Conservation (phyloP, 208 protist genomes). For the Histomonas meleagridis region DNA sequence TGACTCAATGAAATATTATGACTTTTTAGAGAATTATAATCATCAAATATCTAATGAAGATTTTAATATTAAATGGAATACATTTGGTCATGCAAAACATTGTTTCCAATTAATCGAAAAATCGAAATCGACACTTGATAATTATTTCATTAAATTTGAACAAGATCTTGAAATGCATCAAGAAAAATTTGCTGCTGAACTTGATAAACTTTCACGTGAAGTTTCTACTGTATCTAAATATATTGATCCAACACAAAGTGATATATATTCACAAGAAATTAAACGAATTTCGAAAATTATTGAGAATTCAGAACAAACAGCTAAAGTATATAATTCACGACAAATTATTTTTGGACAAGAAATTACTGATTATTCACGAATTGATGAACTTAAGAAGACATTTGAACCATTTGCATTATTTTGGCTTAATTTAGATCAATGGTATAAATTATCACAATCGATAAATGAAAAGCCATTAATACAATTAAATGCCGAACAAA, state of each 20-base stretch:
- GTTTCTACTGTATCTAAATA: conserved; percentile 16
- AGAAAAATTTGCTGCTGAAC: conserved; percentile 15
- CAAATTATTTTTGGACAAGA: conserved; percentile 42
- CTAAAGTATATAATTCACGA: conserved; percentile 23
- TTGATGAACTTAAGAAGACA: conserved; percentile 32
- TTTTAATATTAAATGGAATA: conserved; percentile 21
- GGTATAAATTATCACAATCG: not conserved
- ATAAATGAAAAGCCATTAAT: conserved; percentile 38
- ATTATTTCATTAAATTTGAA: conserved; percentile 10
- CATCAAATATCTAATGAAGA: conserved; percentile 20
- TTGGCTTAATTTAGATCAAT: conserved; percentile 28
- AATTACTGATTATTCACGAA: conserved; percentile 39
- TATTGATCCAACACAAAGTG: not conserved
- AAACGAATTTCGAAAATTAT: not conserved
- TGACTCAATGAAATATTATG: conserved; percentile 23
- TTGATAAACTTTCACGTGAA: not conserved
- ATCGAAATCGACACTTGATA: not conserved
- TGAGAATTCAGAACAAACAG: not conserved
- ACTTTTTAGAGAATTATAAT: conserved; percentile 17
- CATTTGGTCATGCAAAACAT: not conserved
- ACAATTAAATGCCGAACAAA: conserved; percentile 41
- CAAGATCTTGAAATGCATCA: conserved; percentile 6
- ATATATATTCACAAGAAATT: conserved; percentile 5
- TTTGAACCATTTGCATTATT: conserved; percentile 42
- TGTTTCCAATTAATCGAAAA: not conserved